Evolutionary conservation across 371 early-diverging fungal species (phyloP).

Genomic region (Saksenaea oblongispora): DNA sequence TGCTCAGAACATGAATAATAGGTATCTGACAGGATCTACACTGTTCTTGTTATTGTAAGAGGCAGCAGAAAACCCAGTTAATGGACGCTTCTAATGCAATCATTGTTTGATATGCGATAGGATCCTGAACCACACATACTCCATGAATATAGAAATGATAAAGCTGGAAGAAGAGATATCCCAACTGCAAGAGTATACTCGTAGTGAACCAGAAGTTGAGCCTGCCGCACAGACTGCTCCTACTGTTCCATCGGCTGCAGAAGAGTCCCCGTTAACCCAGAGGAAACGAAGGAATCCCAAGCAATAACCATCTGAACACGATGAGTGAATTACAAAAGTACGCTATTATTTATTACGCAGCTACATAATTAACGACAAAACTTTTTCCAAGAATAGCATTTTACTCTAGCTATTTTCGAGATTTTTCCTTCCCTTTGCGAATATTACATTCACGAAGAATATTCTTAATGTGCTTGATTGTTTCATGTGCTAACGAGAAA

Average conservation of each 20-base stretch:
- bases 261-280: neutral
- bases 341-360: neutral
- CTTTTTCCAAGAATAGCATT: neutral
- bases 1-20: neutral
- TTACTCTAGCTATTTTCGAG: neutral
- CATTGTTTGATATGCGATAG: neutral
- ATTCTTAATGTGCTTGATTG: neutral
- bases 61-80: neutral
- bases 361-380: neutral
- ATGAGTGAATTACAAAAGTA: neutral
- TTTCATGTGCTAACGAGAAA: neutral
- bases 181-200: neutral
- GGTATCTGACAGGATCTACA: conserved; percentile 1
- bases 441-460: neutral
- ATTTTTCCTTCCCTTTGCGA: neutral
- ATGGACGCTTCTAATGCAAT: neutral
- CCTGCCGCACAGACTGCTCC: neutral
- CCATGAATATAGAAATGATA: neutral
- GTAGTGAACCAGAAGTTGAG: neutral
- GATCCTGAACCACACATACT: neutral
- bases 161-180: neutral
- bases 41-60: neutral
- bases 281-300: neutral
- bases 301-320: neutral
- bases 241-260: neutral